Base-by-base conservation (phyloP, 305 asterid species). In the Fraxinus ornus region DNA sequence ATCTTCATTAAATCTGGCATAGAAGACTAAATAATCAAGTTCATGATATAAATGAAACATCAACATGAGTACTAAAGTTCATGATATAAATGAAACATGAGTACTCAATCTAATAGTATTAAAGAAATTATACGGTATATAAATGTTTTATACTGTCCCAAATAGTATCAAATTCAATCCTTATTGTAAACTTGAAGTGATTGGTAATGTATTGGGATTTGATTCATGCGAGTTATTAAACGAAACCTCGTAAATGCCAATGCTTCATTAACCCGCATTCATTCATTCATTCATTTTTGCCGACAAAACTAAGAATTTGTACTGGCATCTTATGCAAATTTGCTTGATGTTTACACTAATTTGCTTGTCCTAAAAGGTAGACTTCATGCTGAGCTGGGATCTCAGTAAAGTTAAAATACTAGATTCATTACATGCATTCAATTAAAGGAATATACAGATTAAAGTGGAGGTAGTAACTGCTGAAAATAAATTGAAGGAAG, bases 1-100 rank as follows among this genome's bases (percentile, higher is more conserved):
- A 87, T 7, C 83, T 87, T 26, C 91, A 87, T 83, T 90, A 91
- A 7, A 77, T 89, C 55, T 90, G 93, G 91, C 88, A 87, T 17
- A 82, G 91, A 60, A 80, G 93, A 82, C 80, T 89, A 22, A 86
- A 89, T 32, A 6, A 83, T 47, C 77, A 75, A 26, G 37, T 89
- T 70, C 82, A 32, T 66, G 84, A 21, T 21, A 28, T 28, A 28
- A 24, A 24, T 24, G 28, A 24, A 24, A 24, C 1, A 24, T 24
- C 28, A 24, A 24, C 28, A 24, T 24, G 28, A 24, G 28, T 24
- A 24, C 28, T 24, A n/a, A 75, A 26, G 37, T 89, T 70, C 82
- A 32, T 66, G 84, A 21, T 21, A 28, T 28, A 28, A 19, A 60
- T 60, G 70, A 60, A 60, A 52, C 24, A 4, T 52, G 60, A 47